Base-by-base conservation (phyloP, 768 basidiomycete genomes). In the Trametes meyenii region DNA sequence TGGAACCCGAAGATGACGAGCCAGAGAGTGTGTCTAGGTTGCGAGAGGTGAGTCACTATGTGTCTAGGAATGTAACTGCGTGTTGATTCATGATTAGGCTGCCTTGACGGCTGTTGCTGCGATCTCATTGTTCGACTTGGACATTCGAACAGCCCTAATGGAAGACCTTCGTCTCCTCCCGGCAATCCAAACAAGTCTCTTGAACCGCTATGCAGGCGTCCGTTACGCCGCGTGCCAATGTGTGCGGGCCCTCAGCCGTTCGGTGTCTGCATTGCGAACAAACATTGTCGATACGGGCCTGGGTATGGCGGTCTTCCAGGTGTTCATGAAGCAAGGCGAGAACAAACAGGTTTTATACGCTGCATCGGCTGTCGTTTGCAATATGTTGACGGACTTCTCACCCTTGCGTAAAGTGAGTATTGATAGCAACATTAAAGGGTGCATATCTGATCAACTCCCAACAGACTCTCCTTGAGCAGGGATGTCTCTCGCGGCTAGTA, bases 211-310 rank as follows among this genome's bases (percentile, higher is more conserved):
- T 58, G 78, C 86, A 16, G 92, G 90, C 0, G 88, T 96, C 3
- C 85, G 94, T 6, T 92, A 90, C 46, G 92, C 92, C 0, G 90
- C 92, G 0, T 94, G 92, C 68, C 95, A 96, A 67, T 90, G 89
- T 65, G 81, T 93, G 1, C 79, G 95, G 16, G 89, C 90, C 0
- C 78, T 98, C 40, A 86, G 86, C 42, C 83, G 96, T 23, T 87
- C 87, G 8, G 87, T 96, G 2, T 83, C 86, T 0, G 88, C 94
- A 11, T 77, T 96, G 33, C 78, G 93, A 33, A 97, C 95, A 36
- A 92, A 86, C 60, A 81, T 98, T 17, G 84, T 93, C 3, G 95
- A 98, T 68, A 85, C 83, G 35, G 91, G 89, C 1, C 76, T 96
- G 3, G 94, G 92, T 0, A 77, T 87, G 71, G 80, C 83, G 10